Percentiles rank a stretch among this genome's conserved stretches.
Evolutionary conservation across 345 rosid species (phyloP).

Genomic region (Toxicodendron radicans): DNA sequence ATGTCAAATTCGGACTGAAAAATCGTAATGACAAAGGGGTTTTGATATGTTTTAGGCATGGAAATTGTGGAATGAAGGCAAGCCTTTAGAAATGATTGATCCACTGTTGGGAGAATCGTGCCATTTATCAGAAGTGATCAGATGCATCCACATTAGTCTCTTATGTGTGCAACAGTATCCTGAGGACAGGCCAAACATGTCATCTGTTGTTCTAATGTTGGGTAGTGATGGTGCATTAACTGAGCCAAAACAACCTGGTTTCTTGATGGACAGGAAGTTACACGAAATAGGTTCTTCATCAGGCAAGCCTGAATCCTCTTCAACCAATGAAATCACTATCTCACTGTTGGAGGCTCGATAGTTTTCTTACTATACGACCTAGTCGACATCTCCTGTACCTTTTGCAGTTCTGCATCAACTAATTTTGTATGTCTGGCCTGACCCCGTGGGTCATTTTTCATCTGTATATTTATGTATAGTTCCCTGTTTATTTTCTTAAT

Average conservation of each 20-base stretch:
- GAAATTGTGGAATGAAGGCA: slow-evolving; percentile 37
- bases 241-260: slow-evolving; percentile 41
- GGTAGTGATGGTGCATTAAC: slow-evolving; percentile 37
- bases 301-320: slow-evolving; percentile 17
- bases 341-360: slow-evolving; percentile 20
- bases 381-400: neutral
- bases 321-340: slow-evolving; percentile 32
- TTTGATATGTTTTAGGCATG: slow-evolving; percentile 34
- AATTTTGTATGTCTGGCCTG: too few relatives aligned
- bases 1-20: too few relatives aligned
- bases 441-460: too few relatives aligned
- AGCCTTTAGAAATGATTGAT: slow-evolving; percentile 38
- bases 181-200: slow-evolving; percentile 47
- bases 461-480: too few relatives aligned
- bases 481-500: too few relatives aligned
- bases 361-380: neutral
- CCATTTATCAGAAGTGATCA: slow-evolving; percentile 19
- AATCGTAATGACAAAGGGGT: neutral
- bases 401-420: too few relatives aligned
- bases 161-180: slow-evolving; percentile 42
- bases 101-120: slow-evolving; percentile 13
- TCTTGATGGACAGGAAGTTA: slow-evolving; percentile 25
- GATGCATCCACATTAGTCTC: slow-evolving; percentile 44
- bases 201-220: slow-evolving; percentile 42
- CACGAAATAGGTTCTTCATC: slow-evolving; percentile 27